Base-by-base conservation (phyloP, 2,329 filamentous ascomycete species). In the Curvularia spicifera region DNA sequence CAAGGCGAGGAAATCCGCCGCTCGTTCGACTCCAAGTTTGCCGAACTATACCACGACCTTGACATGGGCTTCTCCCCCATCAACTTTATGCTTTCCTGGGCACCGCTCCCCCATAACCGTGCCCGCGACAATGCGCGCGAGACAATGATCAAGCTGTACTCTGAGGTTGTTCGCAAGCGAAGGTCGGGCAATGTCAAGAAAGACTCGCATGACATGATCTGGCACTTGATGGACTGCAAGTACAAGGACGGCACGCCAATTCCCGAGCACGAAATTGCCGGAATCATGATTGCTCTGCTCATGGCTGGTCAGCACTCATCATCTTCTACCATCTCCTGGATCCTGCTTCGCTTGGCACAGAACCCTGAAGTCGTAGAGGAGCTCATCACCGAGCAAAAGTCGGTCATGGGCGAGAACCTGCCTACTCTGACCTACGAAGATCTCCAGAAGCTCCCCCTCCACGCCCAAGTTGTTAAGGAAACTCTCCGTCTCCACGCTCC, bases 261-360 rank as follows among this genome's bases (percentile, higher is more conserved):
- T n/a, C 89, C 92, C 15, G 92, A 96, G 72, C 84, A 89, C 70
- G 91, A 96, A 77, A 85, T 96, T 57, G 91, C 92, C 22, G 90
- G 95, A 79, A 94, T 96, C 86, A 94, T 96, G 91, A 96, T 96
- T 77, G 91, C 91, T 5, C 84, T 96, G 22, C 86, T 96, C 61
- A 96, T 96, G 91, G 92, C 91, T 58, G 92, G 92, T 55, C 92
- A 96, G 76, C 92, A 96, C 81, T 94, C 90, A 2, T 94, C 91
- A 2, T 91, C 91, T 4, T 92, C 91, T 20, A 93, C 91, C 39
- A 89, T 87, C 70, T 86, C 91, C 39, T 96, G 92, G 91, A 93
- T 96, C 70, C 84, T 95, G 76, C 84, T 96, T 40, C 89, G 89
- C 65, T 86, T 96, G 37, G 91, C 92, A 26, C 85, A 89, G 59